A percentile compares a stretch with the other conserved stretches of the same genome.
These are phyloP conservation scores for Suillus subalutaceus DNA, from an alignment of 768 basidiomycete species.

Conservation along the genomic window DNA sequence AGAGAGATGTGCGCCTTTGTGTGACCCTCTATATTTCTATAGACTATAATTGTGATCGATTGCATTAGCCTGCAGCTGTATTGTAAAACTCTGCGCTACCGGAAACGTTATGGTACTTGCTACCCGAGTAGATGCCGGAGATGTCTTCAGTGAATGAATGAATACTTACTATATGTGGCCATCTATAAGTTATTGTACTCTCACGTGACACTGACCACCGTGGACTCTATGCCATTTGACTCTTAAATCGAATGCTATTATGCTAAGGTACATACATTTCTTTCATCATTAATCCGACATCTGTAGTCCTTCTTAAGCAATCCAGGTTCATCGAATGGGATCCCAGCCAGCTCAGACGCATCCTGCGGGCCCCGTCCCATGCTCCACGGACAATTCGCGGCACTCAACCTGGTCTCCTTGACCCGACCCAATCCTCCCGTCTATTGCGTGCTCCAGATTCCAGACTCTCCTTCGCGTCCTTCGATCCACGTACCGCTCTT, in stretches of 20 bases:
- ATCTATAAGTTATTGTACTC: not conserved
- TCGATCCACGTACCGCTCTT: slow-evolving; percentile 69
- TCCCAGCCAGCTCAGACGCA: not conserved
- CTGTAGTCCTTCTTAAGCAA: not conserved
- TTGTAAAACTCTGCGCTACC: no score
- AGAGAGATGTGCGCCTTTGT: no score
- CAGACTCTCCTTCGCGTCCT: slow-evolving; percentile 71
- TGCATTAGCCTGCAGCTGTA: no score
- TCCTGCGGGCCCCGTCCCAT: not conserved
- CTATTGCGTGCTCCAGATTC: slow-evolving; percentile 63
- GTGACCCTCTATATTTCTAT: no score
- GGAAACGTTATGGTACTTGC: no score
- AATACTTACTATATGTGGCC: no score
- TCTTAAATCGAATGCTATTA: not conserved
- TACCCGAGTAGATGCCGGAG: no score
- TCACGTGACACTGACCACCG: not conserved
- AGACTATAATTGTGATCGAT: no score
- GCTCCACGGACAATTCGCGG: slow-evolving; percentile 37
- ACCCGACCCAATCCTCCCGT: slow-evolving; percentile 61
- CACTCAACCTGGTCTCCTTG: slow-evolving; percentile 63
- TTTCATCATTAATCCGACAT: not conserved
- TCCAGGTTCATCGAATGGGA: not conserved
- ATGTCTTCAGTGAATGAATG: no score
- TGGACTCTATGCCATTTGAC: not conserved
- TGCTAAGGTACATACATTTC: not conserved